These are phyloP conservation scores for Blastomyces emzantsi DNA, from an alignment of 2,329 filamentous ascomycete species.

Conservation along the genomic window DNA sequence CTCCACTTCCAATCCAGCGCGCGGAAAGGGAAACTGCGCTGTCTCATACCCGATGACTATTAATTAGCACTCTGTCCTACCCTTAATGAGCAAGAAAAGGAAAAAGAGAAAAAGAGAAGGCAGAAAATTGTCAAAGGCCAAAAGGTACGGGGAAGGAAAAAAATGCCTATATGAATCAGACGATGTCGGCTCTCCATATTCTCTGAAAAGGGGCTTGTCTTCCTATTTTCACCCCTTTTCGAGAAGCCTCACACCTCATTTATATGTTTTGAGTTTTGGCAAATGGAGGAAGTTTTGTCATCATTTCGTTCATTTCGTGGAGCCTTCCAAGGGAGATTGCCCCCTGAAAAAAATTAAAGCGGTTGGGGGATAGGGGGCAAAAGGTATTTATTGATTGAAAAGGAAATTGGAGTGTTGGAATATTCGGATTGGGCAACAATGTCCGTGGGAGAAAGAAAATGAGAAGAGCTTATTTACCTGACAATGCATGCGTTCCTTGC, in stretches of 20 bases:
- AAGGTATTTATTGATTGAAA: neutral
- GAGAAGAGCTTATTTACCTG: neutral
- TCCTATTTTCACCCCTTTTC: neutral
- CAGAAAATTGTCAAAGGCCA: neutral
- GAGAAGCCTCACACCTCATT: neutral
- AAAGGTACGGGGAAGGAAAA: neutral
- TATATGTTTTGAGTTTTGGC: neutral
- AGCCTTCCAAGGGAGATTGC: no score
- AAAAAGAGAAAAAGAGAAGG: neutral
- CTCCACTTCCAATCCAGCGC: neutral
- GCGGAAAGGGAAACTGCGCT: no score
- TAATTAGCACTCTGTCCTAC: neutral
- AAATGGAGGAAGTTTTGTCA: neutral
- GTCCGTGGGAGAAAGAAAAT: neutral
- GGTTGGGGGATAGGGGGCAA: no score
- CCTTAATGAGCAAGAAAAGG: neutral
- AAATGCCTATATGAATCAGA: neutral
- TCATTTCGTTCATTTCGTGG: neutral
- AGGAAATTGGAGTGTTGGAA: neutral
- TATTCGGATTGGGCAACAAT: neutral
- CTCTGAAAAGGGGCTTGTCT: neutral
- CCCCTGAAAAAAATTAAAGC: neutral
- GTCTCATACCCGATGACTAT: neutral
- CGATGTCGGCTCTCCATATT: constrained; percentile 1
- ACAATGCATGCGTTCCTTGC: neutral